phyloP scores from a whole-genome alignment of 169 alveolate species.

The Theileria sp. region DNA sequence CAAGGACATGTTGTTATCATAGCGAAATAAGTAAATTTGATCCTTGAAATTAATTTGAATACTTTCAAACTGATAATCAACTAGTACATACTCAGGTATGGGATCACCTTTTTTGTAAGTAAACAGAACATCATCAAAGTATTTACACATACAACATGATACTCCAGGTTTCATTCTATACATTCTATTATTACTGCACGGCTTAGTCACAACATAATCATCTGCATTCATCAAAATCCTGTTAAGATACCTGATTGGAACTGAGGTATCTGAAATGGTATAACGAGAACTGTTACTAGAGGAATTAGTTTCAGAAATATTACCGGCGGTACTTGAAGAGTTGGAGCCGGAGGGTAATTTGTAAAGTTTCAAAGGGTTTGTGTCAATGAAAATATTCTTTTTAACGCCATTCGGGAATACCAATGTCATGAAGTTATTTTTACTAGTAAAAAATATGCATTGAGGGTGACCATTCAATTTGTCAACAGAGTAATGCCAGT shows the following conservation, averaged over 20 bases:
- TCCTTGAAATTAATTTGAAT: not conserved
- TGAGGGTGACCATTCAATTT: not conserved
- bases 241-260: not conserved
- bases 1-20: not conserved
- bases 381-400: not conserved
- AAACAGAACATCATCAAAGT: not conserved
- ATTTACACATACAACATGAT: not conserved
- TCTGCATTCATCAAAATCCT: not conserved
- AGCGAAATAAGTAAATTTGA: not conserved
- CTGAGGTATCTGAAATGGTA: not conserved
- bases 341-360: not conserved
- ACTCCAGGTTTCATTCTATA: not conserved
- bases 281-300: not conserved
- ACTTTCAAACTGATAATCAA: not conserved
- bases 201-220: not conserved
- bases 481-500: not conserved
- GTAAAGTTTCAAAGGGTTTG: not conserved
- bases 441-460: not conserved
- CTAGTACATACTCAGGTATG: not conserved
- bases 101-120: not conserved
- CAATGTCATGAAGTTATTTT: not conserved
- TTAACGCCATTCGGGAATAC: not conserved
- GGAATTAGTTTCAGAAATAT: not conserved
- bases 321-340: not conserved
- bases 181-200: not conserved